These are phyloP conservation scores for Eudorina sp. DNA, from an alignment of 139 green algal species.

Conservation along the genomic window DNA sequence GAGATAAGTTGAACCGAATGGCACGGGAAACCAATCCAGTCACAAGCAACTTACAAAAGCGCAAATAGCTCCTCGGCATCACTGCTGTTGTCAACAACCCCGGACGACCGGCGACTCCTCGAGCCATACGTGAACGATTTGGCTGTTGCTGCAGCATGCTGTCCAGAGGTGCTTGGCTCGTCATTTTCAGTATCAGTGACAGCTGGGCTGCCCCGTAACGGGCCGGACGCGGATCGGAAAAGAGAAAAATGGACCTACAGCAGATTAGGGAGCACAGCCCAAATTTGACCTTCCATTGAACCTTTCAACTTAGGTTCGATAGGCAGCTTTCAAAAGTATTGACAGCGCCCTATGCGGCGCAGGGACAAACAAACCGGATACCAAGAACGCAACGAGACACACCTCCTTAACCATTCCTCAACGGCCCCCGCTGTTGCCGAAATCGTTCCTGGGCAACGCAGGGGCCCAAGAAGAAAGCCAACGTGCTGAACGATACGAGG, in stretches of 20 bases:
- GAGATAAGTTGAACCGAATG: neutral
- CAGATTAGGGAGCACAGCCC: neutral
- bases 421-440: constrained; percentile 23
- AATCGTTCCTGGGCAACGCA: constrained; percentile 9
- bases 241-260: constrained; percentile 39
- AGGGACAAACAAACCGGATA: too few relatives aligned
- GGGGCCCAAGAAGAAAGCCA: constrained; percentile 15
- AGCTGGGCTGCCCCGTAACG: neutral
- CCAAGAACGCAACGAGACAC: neutral
- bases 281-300: neutral
- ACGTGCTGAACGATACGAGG: constrained; percentile 5
- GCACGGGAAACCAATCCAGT: neutral
- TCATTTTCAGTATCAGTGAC: neutral
- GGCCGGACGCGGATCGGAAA: constrained; percentile 1
- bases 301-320: too few relatives aligned
- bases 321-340: too few relatives aligned
- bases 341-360: too few relatives aligned
- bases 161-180: neutral
- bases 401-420: constrained; percentile 41
- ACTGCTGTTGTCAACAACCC: neutral
- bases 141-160: neutral
- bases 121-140: constrained; percentile 17
- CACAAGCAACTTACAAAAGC: neutral
- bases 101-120: neutral
- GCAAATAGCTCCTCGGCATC: constrained; percentile 31